Evolutionary conservation across 352 stramenopile genomes (phyloP).

Genomic region (Phytophthora macrochlamydospora): DNA sequence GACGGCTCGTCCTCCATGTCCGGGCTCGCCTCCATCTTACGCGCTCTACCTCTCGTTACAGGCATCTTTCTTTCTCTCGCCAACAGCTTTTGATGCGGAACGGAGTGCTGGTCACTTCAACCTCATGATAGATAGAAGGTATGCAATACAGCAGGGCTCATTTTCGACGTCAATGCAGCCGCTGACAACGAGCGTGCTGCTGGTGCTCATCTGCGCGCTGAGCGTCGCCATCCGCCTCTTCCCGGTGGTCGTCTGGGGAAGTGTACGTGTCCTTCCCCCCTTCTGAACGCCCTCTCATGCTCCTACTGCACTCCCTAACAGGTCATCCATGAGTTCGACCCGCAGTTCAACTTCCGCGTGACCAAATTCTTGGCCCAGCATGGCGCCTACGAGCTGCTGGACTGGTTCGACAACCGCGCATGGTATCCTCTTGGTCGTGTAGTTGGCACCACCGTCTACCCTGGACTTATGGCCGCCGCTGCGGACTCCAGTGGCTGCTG

Average conservation of each 20-base stretch:
- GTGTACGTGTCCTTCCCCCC: slow-evolving; percentile 40
- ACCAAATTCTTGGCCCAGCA: slow-evolving; percentile 95
- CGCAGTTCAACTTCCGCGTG: slow-evolving; percentile 99
- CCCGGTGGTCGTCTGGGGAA: slow-evolving; percentile 91
- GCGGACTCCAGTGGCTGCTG: slow-evolving; percentile 74
- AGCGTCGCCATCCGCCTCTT: slow-evolving; percentile 92
- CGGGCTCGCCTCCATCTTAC: slow-evolving; percentile 33
- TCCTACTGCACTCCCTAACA: slow-evolving; percentile 10
- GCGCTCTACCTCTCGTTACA: slow-evolving; percentile 38
- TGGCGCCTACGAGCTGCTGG: slow-evolving; percentile 93
- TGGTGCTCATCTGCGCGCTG: slow-evolving; percentile 88
- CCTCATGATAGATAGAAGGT: not conserved
- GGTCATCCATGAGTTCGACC: slow-evolving; percentile 93
- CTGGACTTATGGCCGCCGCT: slow-evolving; percentile 90
- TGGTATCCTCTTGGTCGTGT: slow-evolving; percentile 94
- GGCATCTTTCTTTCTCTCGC: slow-evolving; percentile 25
- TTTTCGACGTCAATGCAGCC: slow-evolving; percentile 21
- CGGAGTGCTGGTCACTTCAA: slow-evolving; percentile 50
- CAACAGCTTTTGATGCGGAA: slow-evolving; percentile 10
- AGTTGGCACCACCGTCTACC: slow-evolving; percentile 94
- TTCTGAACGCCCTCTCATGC: not conserved
- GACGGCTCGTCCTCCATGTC: slow-evolving; percentile 17
- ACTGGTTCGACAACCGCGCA: slow-evolving; percentile 98
- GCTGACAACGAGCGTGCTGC: slow-evolving; percentile 43
- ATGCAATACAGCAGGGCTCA: not conserved